Base-by-base conservation (phyloP, 176 grass and related monocot genomes). In the Dendrocalamus sinicus region DNA sequence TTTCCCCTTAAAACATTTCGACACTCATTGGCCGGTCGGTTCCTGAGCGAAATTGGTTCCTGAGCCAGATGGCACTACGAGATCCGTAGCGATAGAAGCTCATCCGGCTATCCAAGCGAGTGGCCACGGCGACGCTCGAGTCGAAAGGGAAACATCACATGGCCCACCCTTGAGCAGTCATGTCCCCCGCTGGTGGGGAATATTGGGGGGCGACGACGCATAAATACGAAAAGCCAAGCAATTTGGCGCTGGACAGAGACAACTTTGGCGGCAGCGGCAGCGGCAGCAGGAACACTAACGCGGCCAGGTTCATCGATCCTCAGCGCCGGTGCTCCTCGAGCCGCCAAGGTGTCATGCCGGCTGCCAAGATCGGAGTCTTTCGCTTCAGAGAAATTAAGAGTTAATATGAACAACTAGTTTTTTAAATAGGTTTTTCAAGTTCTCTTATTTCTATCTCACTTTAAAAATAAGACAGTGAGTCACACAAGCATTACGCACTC, bases 241-340 rank as follows among this genome's bases (percentile, higher is more conserved):
- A 72, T 15, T 12, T 45, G 65, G 53, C 54, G 46, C 37, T n/a
- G 1, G 48, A 50, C 52, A 81, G 40, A 46, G 85, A 65, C 60
- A 63, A 35, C 35, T 70, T 57, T 9, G 40, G 22, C 73, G 20
- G 17, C n/a, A 7, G 24, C 44, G 17, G 60, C 28, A 30, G 22
- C 73, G 20, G 24, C n/a, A 7, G 24, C 44, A 35, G 17, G 6
- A 55, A 20, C 77, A 11, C 35, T 62, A 15, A 70, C 72, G 12
- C 52, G 79, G 43, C 51, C 79, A 82, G 72, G 72, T 87, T 87
- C 78, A 75, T 16, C 43, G 67, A n/a, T 64, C 67, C 68, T 28
- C 23, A 13, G 5, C 82, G 23, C 60, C 71, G 60, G 24, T 61
- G 71, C 47, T 74, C 85, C 77, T 87, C 35, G 3, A 16, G 62